A percentile compares a stretch with the other conserved stretches of the same genome.
Evolutionary conservation across 1,284 basidiomycete genomes (phyloP).

Genomic region (Takashimella koratensis): DNA sequence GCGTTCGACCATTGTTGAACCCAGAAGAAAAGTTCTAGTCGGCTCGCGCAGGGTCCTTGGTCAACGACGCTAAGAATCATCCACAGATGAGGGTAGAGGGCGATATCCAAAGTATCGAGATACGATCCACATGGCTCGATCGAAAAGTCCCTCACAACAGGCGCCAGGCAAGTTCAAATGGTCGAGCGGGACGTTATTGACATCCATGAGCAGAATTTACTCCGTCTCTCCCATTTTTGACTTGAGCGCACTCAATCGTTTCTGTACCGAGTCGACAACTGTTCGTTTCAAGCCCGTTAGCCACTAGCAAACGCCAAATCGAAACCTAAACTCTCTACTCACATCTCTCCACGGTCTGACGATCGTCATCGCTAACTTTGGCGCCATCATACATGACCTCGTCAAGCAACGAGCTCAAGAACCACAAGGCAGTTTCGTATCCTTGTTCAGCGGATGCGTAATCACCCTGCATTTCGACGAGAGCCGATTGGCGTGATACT

Average conservation of each 20-base stretch:
- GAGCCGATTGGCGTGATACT: slow-evolving; percentile 78
- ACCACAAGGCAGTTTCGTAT: slow-evolving; percentile 92
- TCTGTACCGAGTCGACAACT: slow-evolving; percentile 26
- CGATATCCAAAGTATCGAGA: too few relatives aligned
- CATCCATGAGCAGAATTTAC: too few relatives aligned
- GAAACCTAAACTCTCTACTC: slow-evolving; percentile 33
- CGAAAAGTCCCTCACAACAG: too few relatives aligned
- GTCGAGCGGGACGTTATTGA: too few relatives aligned
- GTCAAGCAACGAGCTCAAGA: slow-evolving; percentile 85
- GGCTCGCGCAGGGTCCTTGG: too few relatives aligned
- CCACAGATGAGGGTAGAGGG: too few relatives aligned
- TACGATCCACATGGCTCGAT: too few relatives aligned
- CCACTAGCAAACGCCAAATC: neutral
- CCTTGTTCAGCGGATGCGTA: slow-evolving; percentile 73
- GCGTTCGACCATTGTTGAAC: too few relatives aligned
- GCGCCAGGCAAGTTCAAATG: too few relatives aligned
- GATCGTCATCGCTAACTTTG: slow-evolving; percentile 78
- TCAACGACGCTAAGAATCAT: too few relatives aligned
- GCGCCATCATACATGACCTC: slow-evolving; percentile 79
- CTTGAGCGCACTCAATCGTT: slow-evolving; percentile 12
- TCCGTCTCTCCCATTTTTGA: neutral
- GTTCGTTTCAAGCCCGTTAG: neutral
- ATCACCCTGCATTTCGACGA: slow-evolving; percentile 84
- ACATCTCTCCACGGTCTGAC: slow-evolving; percentile 76
- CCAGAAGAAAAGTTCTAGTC: too few relatives aligned